Evolutionary conservation across 2,329 filamentous ascomycete genomes (phyloP).

Genomic region (Talaromyces sp.): DNA sequence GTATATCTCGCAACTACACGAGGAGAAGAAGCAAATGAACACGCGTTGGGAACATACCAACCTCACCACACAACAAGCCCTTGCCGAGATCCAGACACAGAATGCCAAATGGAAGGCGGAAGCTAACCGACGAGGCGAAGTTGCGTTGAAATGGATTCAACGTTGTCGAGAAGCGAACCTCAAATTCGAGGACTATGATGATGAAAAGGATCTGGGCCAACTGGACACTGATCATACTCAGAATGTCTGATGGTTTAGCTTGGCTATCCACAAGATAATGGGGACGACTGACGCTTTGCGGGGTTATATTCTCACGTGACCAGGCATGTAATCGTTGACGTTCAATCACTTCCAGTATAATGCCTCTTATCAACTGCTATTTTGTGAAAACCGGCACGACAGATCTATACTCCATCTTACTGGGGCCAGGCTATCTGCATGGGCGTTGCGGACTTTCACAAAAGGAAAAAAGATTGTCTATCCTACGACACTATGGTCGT

Average conservation of each 20-base stretch:
- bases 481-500: no score
- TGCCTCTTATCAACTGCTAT: neutral
- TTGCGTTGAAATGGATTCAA: conserved; percentile 43
- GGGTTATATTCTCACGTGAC: neutral
- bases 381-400: neutral
- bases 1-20: conserved; percentile 78
- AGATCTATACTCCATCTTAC: neutral
- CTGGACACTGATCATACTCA: conserved; percentile 32
- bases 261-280: no score
- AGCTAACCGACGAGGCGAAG: conserved; percentile 79
- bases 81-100: conserved; percentile 84
- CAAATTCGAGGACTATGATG: conserved; percentile 46
- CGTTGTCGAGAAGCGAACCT: conserved; percentile 45
- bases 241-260: conserved; percentile 3
- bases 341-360: neutral
- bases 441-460: no score
- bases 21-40: conserved; percentile 40
- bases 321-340: neutral
- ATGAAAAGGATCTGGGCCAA: conserved; percentile 37
- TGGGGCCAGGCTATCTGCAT: neutral
- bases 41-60: conserved; percentile 41
- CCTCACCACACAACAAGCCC: conserved; percentile 42
- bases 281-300: neutral
- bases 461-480: neutral
- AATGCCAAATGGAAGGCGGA: conserved; percentile 95